Evolutionary conservation across 2,329 filamentous ascomycete genomes (phyloP).

Genomic region (Fusarium cyanostomum): DNA sequence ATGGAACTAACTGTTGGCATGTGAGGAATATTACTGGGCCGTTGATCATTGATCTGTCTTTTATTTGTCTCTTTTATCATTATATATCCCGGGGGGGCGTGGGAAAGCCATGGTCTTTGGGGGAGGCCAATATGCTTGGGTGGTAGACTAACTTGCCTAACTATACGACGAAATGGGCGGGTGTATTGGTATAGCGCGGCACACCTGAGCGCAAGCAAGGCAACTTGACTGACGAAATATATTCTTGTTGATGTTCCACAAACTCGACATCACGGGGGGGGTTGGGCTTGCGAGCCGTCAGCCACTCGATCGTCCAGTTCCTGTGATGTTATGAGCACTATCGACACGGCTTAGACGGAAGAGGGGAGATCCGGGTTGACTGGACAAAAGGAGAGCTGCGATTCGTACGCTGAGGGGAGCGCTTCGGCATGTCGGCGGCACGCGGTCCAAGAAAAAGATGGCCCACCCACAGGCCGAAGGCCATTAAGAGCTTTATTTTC

Average conservation of each 20-base stretch:
- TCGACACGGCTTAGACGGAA: constrained; percentile 10
- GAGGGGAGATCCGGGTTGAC: constrained; percentile 15
- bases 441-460: no score
- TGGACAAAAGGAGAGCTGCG: constrained; percentile 7
- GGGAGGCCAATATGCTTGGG: constrained; percentile 3
- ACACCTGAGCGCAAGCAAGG: constrained; percentile 26
- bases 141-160: not conserved
- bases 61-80: constrained; percentile 9
- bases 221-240: constrained; percentile 22
- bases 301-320: constrained; percentile 7
- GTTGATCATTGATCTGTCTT: constrained; percentile 4
- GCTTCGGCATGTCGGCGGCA: constrained; percentile 3
- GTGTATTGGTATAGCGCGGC: constrained; percentile 10
- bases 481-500: no score
- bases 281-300: not conserved
- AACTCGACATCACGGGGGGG: not conserved
- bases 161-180: constrained; percentile 11
- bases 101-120: constrained; percentile 19
- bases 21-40: constrained; percentile 25
- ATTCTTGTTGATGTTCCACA: constrained; percentile 8
- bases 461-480: no score
- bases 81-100: constrained; percentile 33
- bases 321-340: constrained; percentile 2
- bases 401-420: constrained; percentile 7
- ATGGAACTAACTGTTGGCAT: constrained; percentile 45